Evolutionary conservation across 1,284 basidiomycete species (phyloP).

Genomic region (Rugiboletus extremiorientalis): DNA sequence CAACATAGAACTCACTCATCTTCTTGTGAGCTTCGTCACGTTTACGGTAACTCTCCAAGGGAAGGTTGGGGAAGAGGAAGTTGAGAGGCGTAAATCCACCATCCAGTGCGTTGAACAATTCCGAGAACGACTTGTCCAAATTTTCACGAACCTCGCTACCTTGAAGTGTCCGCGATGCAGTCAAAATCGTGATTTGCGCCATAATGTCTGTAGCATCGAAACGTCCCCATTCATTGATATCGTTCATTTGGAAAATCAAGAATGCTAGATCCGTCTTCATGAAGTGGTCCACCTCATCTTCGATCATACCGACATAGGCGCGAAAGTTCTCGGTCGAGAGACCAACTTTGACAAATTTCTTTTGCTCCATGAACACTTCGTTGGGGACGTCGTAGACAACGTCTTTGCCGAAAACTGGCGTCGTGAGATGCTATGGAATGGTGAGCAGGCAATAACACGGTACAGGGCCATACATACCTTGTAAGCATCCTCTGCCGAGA

Average conservation of each 20-base stretch:
- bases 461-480: slow-evolving; percentile 52
- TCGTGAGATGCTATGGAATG: slow-evolving; percentile 72
- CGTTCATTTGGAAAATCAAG: slow-evolving; percentile 57
- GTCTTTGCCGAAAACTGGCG: slow-evolving; percentile 93
- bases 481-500: slow-evolving; percentile 97
- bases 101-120: slow-evolving; percentile 89
- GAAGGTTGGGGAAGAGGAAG: slow-evolving; percentile 94
- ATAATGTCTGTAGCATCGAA: slow-evolving; percentile 77
- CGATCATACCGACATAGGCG: slow-evolving; percentile 89
- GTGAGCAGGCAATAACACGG: slow-evolving; percentile 1
- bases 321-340: slow-evolving; percentile 92
- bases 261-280: slow-evolving; percentile 64
- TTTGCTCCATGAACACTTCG: slow-evolving; percentile 98
- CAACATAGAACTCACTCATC: slow-evolving; percentile 93
- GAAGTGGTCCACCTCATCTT: slow-evolving; percentile 78
- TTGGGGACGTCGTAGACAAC: slow-evolving; percentile 99
- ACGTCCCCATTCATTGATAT: slow-evolving; percentile 68
- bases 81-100: slow-evolving; percentile 91
- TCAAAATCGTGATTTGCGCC: slow-evolving; percentile 94
- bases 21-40: slow-evolving; percentile 90
- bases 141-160: slow-evolving; percentile 84
- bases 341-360: slow-evolving; percentile 96
- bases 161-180: slow-evolving; percentile 91
- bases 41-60: slow-evolving; percentile 84
- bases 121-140: slow-evolving; percentile 85